Base-by-base conservation (phyloP, 352 stramenopile genomes). In the Phytophthora cryptogea region DNA sequence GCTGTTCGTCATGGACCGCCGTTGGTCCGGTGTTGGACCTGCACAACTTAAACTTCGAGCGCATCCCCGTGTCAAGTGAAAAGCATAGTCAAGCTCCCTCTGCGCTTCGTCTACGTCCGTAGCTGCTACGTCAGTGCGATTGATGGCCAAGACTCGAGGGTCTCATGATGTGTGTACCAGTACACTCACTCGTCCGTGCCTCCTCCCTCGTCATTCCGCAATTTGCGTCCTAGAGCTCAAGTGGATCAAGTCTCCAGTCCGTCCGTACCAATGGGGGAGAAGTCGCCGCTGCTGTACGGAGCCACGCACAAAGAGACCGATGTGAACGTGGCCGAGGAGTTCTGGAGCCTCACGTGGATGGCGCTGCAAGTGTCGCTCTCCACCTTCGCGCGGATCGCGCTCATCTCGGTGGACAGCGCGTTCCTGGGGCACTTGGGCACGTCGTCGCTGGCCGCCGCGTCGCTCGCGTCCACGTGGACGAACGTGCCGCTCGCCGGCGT, bases 361-460 rank as follows among this genome's bases (percentile, higher is more conserved):
- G 84, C 84, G 39, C 60, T 92, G 48, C 84, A 94, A 61, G 84
- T 94, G 17, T 89, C 75, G 47, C 72, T 94, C 32, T 84, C 84
- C 1, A 93, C 81, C 0, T 87, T 90, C 57, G 84, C 82, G 16
- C 78, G 84, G 0, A 89, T 93, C 57, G 82, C 78, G 32, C 72
- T 93, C 52, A 86, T 78, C 50, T 89, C 84, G 0, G 83, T 94
- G 28, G 84, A 94, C 70, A 83, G 72, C 50, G 83, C 81, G 16
- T 94, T 92, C 55, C 63, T 94, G 37, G 85, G 85, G 4, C 85
- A 94, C 36, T 44, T 92, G 16, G 83, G 83, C 47, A 88, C 78
- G 8, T 79, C 75, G 4, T 86, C 76, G 28, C 74, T 94, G 42
- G 85, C 85, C 16, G 85, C 83, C 16, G 85, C 85, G 49, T 92